Evolutionary conservation across 176 grass and related monocot genomes (phyloP), one percentile per base, ranked within the genome.

Genomic region (Ampelocalamus luodianensis): DNA sequence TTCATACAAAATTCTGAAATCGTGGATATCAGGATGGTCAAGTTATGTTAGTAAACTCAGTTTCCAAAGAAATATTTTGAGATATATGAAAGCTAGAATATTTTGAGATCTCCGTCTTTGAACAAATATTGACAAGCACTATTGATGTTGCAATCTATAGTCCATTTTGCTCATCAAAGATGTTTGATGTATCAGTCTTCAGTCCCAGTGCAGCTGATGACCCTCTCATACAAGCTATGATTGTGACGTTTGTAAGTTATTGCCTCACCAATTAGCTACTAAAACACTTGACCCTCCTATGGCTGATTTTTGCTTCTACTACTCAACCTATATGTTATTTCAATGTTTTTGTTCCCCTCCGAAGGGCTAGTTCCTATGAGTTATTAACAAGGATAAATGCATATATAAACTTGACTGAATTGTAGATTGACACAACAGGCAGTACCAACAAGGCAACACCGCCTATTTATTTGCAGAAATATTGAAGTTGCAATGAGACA

Each of bases 1-100:
- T 89, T 98, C 87, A 90, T 98, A 98, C 56, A 98, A 79, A 90
- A 91, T 98, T 87, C 96, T 98, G 83, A 83, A 90, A 92, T 62
- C 34, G 60, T 14, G 10, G 59, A 93, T 68, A 85, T 68, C 39
- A 79, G 20, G 27, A 46, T 66, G 27, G 69, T 44, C 12, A 78
- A 32, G 2, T 66, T 40, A 9, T 79, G 26, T 73, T 54, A 3
- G 40, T 46, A 73, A 65, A 54, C 23, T 77, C 27, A 83, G 18
- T 74, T 84, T 72, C 43, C 50, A 75, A 82, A 68, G 26, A 72
- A 76, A 84, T 48, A 43, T 42, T 68, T 40, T 43, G 8, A 23
- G 39, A 44, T 45, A 72, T 66, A 76, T 50, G 3, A 67, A 37
- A 51, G 17, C 27, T 66, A 67, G 44, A 40, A 78, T n/a, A 32